Evolutionary conservation across 108 stramenopile species (phyloP), one percentile per base, ranked within the genome.

Genomic region (Cyclostephanos invisitatus): DNA sequence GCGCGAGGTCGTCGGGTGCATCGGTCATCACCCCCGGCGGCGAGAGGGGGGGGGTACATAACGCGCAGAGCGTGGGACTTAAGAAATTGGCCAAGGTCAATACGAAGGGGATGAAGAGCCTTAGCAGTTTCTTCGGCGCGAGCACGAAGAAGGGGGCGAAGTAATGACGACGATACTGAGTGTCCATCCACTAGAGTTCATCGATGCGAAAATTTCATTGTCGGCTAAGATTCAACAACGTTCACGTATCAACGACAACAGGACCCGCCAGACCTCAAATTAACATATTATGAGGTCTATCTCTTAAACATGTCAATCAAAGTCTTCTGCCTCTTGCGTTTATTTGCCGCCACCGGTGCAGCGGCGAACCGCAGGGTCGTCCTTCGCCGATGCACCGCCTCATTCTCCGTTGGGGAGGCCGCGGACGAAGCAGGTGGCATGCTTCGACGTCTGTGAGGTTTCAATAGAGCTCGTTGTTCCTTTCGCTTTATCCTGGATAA

Each of bases 91-190:
- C 85, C 0, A 91, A 91, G 69, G 86, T 91, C 35, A 87, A 80
- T 74, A 91, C 80, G 47, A 88, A 87, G 61, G 90, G 90, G 10
- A 91, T 91, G 90, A 87, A 86, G 64, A 81, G 84, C 49, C 47
- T 91, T 29, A 61, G 78, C 14, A 81, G 84, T 50, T 91, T 91
- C 51, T 91, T 91, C 68, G 84, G 86, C 55, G 87, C 68, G 20
- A 48, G 36, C 1, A 53, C 46, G 14, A 78, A 74, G 61, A 73
- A 78, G 40, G 54, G 53, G 25, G 68, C 74, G 42, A 67, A 78
- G 24, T 57, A 8, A 49, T 38, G 37, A n/a, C n/a, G n/a, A n/a
- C n/a, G n/a, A n/a, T n/a, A n/a, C n/a, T n/a, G n/a, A n/a, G n/a
- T n/a, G n/a, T n/a, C n/a, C n/a, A n/a, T n/a, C n/a, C n/a, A n/a